Base-by-base conservation (phyloP, 306 rosid species). In the Rubus idaeus region DNA sequence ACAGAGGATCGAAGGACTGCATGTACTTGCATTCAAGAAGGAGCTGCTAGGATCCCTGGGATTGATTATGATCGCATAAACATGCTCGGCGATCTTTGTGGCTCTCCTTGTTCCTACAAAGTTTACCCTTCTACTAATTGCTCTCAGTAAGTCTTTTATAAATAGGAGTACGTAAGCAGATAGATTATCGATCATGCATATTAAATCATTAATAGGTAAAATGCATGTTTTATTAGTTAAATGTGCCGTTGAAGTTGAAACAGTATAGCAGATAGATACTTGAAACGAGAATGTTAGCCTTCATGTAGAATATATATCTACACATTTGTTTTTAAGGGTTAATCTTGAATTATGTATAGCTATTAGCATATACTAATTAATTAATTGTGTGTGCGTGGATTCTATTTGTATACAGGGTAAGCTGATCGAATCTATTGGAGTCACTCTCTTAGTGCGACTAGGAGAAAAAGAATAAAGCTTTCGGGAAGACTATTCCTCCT, bases 61-160 rank as follows among this genome's bases (percentile, higher is more conserved):
- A 70, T 90, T 45, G 26, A 91, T 41, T 91, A 90, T 16, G 64
- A 56, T 0, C 81, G 84, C 6, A 77, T 89, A 6, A 81, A 84
- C 75, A 2, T 18, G 50, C 73, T 89, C 16, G 68, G 82, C 21
- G 53, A 14, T 6, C 44, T 44, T 3, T 93, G 94, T 56, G 83
- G 85, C 46, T 74, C 92, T 62, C 68, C 73, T 8, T 75, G 92
- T 49, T 88, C 97, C 45, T 80, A 26, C 84, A 85, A 78, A 87
- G 84, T 93, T 47, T 89, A 90, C 61, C 94, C 97, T 13, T 60
- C 87, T 72, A 90, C 96, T 30, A 57, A 93, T 12, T 93, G 97
- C 84, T 67, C 87, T 41, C 74, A 46, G 91, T 84, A 74, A 70
- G 71, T 30, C 37, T 60, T 49, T 11, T 2, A 5, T 8, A 0